Evolutionary conservation across 176 grass and related monocot genomes (phyloP).

Genomic region (sorghum (Sorghum bicolor)): Sorghum_bicolor_NCBIv3 NC_012876.2:59093001-59093500

Average conservation of each 20-base stretch:
- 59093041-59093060: neutral
- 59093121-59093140: neutral
- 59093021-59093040: neutral
- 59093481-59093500: too few species aligned
- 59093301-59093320: conserved; percentile 69
- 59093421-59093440: too few species aligned
- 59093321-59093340: conserved; percentile 42
- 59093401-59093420: conserved; percentile 7
- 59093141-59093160: conserved; percentile 40
- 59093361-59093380: conserved; percentile 83
- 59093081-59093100: conserved; percentile 14
- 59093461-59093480: too few species aligned
- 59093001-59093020: neutral
- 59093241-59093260: neutral
- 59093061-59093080: conserved; percentile 1
- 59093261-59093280: conserved; percentile 69
- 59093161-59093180: conserved; percentile 53
- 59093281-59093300: conserved; percentile 69
- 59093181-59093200: neutral
- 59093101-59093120: conserved; percentile 36
- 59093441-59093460: too few species aligned
- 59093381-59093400: conserved; percentile 62
- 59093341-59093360: conserved; percentile 52
- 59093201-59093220: neutral
- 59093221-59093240: neutral